phyloP scores from a whole-genome alignment of 805 yeast genomes.

The Myxozyma neotropica region DNA sequence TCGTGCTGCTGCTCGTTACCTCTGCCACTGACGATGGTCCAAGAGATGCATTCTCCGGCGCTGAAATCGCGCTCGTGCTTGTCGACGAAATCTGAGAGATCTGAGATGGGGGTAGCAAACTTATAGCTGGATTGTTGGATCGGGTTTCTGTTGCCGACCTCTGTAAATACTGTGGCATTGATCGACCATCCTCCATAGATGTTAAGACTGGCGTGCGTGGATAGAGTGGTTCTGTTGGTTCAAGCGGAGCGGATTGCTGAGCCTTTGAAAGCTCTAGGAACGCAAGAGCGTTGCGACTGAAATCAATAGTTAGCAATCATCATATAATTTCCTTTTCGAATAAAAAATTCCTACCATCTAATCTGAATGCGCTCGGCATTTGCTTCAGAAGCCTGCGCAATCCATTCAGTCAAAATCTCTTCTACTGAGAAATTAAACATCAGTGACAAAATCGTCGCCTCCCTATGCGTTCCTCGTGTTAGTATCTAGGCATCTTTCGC shows the following conservation, averaged over 20 bases:
- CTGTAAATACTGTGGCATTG: not conserved
- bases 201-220: not conserved
- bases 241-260: slow-evolving; percentile 6
- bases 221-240: not conserved
- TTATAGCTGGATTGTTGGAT: not conserved
- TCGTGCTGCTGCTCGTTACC: not conserved
- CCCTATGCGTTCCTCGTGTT: slow-evolving; percentile 11
- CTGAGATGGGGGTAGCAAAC: not conserved
- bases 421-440: slow-evolving; percentile 16
- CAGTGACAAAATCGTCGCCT: slow-evolving; percentile 27
- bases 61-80: too few species aligned
- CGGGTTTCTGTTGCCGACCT: slow-evolving; percentile 4
- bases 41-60: too few species aligned
- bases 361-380: slow-evolving; percentile 12
- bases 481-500: not conserved
- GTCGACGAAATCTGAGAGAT: not conserved
- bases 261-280: slow-evolving; percentile 7
- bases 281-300: slow-evolving; percentile 18
- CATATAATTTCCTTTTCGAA: not conserved
- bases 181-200: not conserved
- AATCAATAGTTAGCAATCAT: not conserved
- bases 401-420: slow-evolving; percentile 22
- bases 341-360: slow-evolving; percentile 17
- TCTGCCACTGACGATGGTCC: not conserved
- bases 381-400: slow-evolving; percentile 11